Base-by-base conservation (phyloP, 1,284 basidiomycete genomes). In the Sphagnurus paluster region DNA sequence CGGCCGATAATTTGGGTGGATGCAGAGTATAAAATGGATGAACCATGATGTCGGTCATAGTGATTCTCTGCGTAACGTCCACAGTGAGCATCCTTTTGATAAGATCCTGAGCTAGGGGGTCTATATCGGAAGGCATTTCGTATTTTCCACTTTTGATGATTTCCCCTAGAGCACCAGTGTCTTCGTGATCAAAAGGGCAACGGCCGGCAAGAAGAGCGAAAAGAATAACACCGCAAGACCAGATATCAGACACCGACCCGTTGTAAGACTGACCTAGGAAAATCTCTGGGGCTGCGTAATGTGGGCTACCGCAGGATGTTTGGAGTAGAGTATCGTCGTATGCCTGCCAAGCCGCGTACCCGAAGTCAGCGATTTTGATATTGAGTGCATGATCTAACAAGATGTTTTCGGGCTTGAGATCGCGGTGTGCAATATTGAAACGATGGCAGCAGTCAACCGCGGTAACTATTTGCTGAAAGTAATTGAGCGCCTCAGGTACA, bases 361-460 rank as follows among this genome's bases (percentile, higher is more conserved):
- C 96, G 68, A 99, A 99, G 71, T 99, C 97, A 2, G 94, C 95
- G 23, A 99, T 87, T 69, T 98, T 99, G 79, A 98, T 87, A 62
- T 94, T 96, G 60, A 80, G 81, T 57, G 90, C 71, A 41, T 79
- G 74, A 69, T 96, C 93, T 44, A 97, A 80, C 39, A 98, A 76
- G 37, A 98, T 73, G 64, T 99, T 99, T 67, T 99, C 97, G 1
- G 94, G 95, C 61, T 99, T 99, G 50, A 99, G 76, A 68, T 99
- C 97, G 33, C 97, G 88, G 64, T 99, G 97, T 46, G 92, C 94
- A 62, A 99, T 94, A 65, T 96, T 96, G 76, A 97, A 95, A 17
- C 84, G 82, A 67, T 99, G 97, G 60, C 94, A 97, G 68, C 99
- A 98, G 67, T 95, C 87, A 52, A 99, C 84, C 10, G 93, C 96